Conservation (phyloP, 495 filamentous ascomycete genomes). For the Rhypophila decipiens region DNA sequence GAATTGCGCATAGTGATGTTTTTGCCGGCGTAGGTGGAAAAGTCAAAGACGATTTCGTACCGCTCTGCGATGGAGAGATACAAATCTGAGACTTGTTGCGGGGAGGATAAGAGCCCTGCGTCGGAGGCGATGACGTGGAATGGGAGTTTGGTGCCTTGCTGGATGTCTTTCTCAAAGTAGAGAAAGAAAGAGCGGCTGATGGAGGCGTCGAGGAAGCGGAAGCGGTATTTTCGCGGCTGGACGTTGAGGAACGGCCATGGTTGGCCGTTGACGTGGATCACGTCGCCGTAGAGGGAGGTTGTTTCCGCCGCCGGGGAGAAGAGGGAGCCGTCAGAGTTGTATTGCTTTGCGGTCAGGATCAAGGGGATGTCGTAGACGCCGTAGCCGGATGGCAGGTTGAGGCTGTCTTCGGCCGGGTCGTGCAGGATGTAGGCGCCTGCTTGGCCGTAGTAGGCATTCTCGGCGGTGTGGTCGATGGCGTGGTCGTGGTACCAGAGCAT, state of each 20-base stretch:
- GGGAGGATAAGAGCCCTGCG: slow-evolving; percentile 36
- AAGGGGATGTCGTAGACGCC: slow-evolving; percentile 48
- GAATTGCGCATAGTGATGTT: slow-evolving; percentile 43
- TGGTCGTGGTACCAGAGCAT: slow-evolving; percentile 56
- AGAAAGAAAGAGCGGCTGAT: slow-evolving; percentile 44
- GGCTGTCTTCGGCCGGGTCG: slow-evolving; percentile 35
- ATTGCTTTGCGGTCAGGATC: slow-evolving; percentile 43
- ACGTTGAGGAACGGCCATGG: slow-evolving; percentile 51
- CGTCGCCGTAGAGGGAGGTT: slow-evolving; percentile 46
- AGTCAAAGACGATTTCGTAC: slow-evolving; percentile 51
- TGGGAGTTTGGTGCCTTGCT: slow-evolving; percentile 20
- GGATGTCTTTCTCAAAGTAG: slow-evolving; percentile 26
- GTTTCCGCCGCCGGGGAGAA: slow-evolving; percentile 31
- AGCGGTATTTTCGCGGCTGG: slow-evolving; percentile 52
- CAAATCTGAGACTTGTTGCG: slow-evolving; percentile 28
- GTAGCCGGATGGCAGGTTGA: slow-evolving; percentile 40
- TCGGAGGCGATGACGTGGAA: slow-evolving; percentile 49
- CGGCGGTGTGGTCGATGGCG: slow-evolving; percentile 38
- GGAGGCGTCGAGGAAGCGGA: slow-evolving; percentile 45
- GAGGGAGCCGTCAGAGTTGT: slow-evolving; percentile 40
- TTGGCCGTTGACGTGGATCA: slow-evolving; percentile 51
- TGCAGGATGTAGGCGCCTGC: slow-evolving; percentile 40
- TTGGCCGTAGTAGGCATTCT: slow-evolving; percentile 49
- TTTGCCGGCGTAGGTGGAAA: slow-evolving; percentile 38
- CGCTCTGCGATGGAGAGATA: slow-evolving; percentile 49